Base-by-base conservation (phyloP, 352 stramenopile species). In the Phytophthora uliginosa region DNA sequence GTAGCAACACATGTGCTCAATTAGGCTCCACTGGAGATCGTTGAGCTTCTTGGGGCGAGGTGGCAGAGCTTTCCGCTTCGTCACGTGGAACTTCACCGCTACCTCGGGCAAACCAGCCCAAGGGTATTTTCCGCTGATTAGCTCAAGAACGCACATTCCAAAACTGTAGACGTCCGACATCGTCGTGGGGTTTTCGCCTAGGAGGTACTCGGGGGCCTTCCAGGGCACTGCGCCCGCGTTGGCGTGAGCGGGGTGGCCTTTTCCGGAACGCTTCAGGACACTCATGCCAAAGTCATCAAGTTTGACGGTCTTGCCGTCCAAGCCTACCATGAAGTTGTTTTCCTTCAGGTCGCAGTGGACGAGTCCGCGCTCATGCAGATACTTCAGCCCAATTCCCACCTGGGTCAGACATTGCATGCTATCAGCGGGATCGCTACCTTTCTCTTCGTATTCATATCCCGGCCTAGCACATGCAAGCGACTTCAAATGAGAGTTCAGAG, bases 341-440 rank as follows among this genome's bases (percentile, higher is more conserved):
- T 62, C 52, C 31, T 81, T 85, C 13, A 85, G 20, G 45, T 85
- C 74, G 34, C 67, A 74, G 28, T 85, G 78, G 24, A 85, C 1
- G 4, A 18, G 2, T 18, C 36, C 36, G 3, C 36, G 36, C 13
- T 64, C 45, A 12, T 85, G 78, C 6, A 85, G 51, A 24, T 81
- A 83, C 34, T 76, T 69, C 2, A 85, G 47, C 0, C 78, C 78
- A 7, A 82, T 59, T 0, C 74, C 72, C 10, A 59, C 68, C 5
- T 77, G 50, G 7, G 59, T 6, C 22, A 81, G 65, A 38, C 48
- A 61, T 17, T 52, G 55, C 74, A 73, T 78, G 8, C 72, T 63
- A n/a, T 77, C 58, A 18, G 70, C 56, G 4, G 47, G 31, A n/a
- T 45, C 13, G 36, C 12, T 6, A 8, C 36, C 36, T 8, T 51